Evolutionary conservation across 2,329 filamentous ascomycete species (phyloP).

Genomic region (Stagonosporopsis tanaceti): DNA sequence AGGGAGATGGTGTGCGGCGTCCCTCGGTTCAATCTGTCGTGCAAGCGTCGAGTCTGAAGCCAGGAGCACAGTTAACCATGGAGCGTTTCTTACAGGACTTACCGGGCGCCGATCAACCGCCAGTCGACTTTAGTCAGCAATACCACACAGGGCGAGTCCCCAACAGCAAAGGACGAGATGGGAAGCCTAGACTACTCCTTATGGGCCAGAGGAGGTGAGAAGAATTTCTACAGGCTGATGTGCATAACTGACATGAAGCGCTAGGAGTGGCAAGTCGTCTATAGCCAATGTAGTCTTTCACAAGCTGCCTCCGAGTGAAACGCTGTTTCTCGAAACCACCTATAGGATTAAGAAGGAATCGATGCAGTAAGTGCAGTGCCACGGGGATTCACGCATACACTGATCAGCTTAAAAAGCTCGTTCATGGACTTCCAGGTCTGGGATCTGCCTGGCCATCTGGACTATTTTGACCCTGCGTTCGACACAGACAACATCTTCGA

Average conservation of each 20-base stretch:
- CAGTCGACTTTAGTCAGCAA: constrained; percentile 47
- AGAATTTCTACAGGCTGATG: not conserved
- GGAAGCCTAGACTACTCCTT: constrained; percentile 84
- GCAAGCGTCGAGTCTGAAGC: constrained; percentile 43
- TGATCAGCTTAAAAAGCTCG: constrained; percentile 65
- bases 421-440: constrained; percentile 99
- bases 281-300: constrained; percentile 99
- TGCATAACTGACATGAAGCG: constrained; percentile 25
- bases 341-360: constrained; percentile 93
- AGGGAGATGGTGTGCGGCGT: constrained; percentile 23
- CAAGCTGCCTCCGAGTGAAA: constrained; percentile 95
- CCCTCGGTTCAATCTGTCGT: constrained; percentile 25
- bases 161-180: constrained; percentile 62
- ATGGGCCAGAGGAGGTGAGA: constrained; percentile 94
- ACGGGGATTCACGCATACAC: not conserved
- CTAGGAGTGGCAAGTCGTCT: constrained; percentile 95
- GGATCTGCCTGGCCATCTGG: constrained; percentile 95
- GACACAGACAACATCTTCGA: constrained; percentile 94
- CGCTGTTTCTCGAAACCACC: constrained; percentile 93
- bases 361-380: constrained; percentile 74
- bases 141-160: constrained; percentile 55
- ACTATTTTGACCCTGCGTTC: constrained; percentile 88
- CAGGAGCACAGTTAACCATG: constrained; percentile 53
- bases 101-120: constrained; percentile 51
- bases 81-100: constrained; percentile 55